Conservation (phyloP, 2,329 filamentous ascomycete species). For the Pestalotiopsis fici region DNA sequence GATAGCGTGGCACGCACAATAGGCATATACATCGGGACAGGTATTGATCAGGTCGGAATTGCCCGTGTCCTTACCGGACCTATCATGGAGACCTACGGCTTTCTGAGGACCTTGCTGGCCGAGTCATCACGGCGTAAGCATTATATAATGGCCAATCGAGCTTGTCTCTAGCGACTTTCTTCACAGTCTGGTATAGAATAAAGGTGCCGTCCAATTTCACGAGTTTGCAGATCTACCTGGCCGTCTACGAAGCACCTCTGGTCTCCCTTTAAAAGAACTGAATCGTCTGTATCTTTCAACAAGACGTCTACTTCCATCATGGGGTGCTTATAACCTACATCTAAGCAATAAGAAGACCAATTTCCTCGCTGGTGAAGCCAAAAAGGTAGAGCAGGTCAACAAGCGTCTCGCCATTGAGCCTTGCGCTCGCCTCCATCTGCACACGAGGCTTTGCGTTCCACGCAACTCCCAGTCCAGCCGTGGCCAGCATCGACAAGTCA, state of each 20-base stretch:
- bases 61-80: no score
- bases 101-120: not conserved
- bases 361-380: conserved; percentile 69
- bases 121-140: not conserved
- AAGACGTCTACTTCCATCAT: not conserved
- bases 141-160: not conserved
- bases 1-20: no score
- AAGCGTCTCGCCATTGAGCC: conserved; percentile 71
- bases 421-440: conserved; percentile 73
- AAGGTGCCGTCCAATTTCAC: not conserved
- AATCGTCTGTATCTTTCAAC: not conserved
- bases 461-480: conserved; percentile 75
- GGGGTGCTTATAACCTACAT: not conserved
- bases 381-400: conserved; percentile 74
- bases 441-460: conserved; percentile 85
- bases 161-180: not conserved
- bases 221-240: not conserved
- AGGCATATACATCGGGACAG: no score
- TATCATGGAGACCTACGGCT: no score
- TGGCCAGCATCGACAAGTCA: conserved; percentile 77
- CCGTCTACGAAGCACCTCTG: not conserved
- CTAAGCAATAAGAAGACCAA: conserved; percentile 43
- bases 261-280: not conserved
- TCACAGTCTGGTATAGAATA: not conserved
- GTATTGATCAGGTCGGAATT: no score